phyloP scores from a whole-genome alignment of 768 basidiomycete species.

The Russula lepida region DNA sequence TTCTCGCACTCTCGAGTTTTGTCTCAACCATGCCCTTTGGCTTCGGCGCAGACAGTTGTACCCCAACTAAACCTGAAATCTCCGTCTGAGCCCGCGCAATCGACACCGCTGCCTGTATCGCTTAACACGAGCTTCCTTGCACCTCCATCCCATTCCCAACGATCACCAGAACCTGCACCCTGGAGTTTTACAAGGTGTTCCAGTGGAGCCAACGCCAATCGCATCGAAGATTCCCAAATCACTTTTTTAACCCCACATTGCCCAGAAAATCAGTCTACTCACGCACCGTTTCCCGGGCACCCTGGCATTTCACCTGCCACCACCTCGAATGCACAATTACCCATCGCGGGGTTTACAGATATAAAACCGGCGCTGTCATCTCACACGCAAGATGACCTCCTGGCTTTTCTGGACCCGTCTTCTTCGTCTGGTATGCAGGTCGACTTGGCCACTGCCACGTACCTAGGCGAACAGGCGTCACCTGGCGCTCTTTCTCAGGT shows the following conservation, averaged over 20 bases:
- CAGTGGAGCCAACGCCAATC: neutral
- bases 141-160: neutral
- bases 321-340: neutral
- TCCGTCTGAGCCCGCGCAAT: too few species aligned
- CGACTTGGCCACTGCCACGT: neutral
- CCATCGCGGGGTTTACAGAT: too few species aligned
- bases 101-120: too few species aligned
- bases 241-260: neutral
- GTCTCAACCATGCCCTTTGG: neutral
- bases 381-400: neutral
- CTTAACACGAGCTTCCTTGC: too few species aligned
- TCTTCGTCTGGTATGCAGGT: neutral
- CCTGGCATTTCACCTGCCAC: neutral
- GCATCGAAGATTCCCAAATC: neutral
- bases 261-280: neutral
- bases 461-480: neutral
- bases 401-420: neutral
- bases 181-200: neutral
- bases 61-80: neutral
- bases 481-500: neutral
- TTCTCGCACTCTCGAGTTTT: neutral
- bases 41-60: neutral
- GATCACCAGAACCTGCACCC: neutral
- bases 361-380: neutral
- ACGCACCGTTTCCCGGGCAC: neutral